These are phyloP conservation scores for Luffa acutangula DNA, from an alignment of 306 rosid species.

Conservation along the genomic window DNA sequence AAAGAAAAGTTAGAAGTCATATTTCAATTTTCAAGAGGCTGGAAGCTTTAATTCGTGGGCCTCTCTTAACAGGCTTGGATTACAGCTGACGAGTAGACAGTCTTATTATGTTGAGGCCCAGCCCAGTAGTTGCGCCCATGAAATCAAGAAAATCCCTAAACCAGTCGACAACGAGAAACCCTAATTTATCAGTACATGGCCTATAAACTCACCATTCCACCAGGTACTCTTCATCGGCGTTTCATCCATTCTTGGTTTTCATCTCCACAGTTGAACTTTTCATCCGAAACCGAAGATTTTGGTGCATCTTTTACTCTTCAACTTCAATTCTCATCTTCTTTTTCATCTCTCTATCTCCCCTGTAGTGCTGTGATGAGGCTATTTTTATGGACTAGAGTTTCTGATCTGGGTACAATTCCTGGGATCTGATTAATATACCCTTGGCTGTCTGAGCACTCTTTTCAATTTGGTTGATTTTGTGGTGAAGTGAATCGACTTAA, in stretches of 20 bases:
- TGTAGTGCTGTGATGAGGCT: conserved; percentile 56
- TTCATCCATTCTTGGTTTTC: neutral
- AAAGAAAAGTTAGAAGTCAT: too few species aligned
- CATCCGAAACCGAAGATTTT: neutral
- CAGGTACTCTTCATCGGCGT: neutral
- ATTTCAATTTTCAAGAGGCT: too few species aligned
- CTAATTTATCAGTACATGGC: neutral
- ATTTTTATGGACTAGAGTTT: conserved; percentile 82
- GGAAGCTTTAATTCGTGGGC: neutral
- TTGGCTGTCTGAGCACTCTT: conserved; percentile 94
- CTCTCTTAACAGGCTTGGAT: neutral
- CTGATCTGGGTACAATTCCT: conserved; percentile 63
- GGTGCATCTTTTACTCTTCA: neutral
- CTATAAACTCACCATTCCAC: neutral
- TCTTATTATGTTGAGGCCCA: neutral
- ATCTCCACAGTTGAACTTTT: neutral
- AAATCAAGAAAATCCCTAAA: neutral
- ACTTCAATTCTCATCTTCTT: neutral
- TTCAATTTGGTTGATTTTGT: neutral
- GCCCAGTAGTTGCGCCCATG: neutral
- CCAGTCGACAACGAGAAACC: neutral
- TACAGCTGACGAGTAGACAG: neutral
- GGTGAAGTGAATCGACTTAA: neutral
- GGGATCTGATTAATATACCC: conserved; percentile 66
- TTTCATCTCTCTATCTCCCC: neutral